A percentile compares a stretch with the other conserved stretches of the same genome.
These are phyloP conservation scores for Vitis rotundifolia DNA, from an alignment of 164 flowering plant species.

Conservation along the genomic window DNA sequence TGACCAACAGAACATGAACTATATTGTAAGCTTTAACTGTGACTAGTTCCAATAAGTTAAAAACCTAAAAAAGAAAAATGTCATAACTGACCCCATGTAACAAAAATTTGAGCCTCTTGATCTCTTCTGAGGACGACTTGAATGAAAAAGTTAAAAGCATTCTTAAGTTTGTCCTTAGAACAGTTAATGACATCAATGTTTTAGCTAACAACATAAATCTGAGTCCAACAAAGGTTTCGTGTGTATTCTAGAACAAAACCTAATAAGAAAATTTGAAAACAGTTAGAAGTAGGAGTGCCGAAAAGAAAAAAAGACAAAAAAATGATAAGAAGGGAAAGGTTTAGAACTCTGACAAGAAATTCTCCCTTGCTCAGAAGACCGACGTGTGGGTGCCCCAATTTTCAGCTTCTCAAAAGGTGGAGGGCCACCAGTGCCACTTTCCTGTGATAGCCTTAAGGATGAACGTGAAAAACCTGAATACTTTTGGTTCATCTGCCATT, in stretches of 20 bases:
- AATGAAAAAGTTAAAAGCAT: no score
- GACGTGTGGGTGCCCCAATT: slow-evolving; percentile 35
- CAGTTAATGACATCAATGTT: neutral
- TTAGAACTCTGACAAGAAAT: slow-evolving; percentile 32
- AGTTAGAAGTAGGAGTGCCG: neutral
- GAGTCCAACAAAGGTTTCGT: no score
- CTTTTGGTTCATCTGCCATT: slow-evolving; percentile 86
- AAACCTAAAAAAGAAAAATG: neutral
- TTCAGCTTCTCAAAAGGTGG: slow-evolving; percentile 89
- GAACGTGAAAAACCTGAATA: slow-evolving; percentile 76
- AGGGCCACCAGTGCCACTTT: slow-evolving; percentile 57
- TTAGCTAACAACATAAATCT: neutral
- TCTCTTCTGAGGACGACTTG: no score
- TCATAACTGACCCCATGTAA: neutral
- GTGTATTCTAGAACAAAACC: neutral
- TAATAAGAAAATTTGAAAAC: neutral
- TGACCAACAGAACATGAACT: neutral
- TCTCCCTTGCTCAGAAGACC: slow-evolving; percentile 27
- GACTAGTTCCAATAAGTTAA: neutral
- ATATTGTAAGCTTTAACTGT: neutral
- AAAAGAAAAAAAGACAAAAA: neutral
- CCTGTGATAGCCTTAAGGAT: slow-evolving; percentile 38
- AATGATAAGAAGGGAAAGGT: neutral
- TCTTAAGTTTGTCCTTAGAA: neutral
- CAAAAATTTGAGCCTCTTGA: no score